These are phyloP conservation scores for Epithele typhae DNA, from an alignment of 768 basidiomycete species.

Conservation along the genomic window DNA sequence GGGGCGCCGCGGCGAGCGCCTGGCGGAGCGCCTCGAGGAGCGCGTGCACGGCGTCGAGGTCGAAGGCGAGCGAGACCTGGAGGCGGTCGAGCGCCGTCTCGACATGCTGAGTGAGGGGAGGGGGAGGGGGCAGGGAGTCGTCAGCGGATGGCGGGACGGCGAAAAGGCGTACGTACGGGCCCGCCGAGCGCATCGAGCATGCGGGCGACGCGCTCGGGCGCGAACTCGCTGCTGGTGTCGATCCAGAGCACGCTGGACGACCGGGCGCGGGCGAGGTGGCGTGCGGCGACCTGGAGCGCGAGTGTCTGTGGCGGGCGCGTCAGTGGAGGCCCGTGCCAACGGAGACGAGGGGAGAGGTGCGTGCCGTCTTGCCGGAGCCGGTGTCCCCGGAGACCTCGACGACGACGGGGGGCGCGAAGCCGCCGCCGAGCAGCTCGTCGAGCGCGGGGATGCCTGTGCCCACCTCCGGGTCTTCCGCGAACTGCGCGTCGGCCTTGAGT, in stretches of 20 bases:
- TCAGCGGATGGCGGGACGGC: conserved; percentile 1
- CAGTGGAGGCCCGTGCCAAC: background rate
- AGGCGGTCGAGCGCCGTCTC: conserved; percentile 47
- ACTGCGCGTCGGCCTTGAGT: conserved; percentile 6
- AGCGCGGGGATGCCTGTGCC: conserved; percentile 40
- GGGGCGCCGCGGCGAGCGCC: too few relatives aligned
- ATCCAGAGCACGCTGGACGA: conserved; percentile 58
- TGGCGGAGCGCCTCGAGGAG: conserved; percentile 42
- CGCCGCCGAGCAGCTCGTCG: conserved; percentile 44
- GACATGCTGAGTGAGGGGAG: too few relatives aligned
- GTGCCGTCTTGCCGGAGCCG: conserved; percentile 66
- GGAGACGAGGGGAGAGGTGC: conserved; percentile 16
- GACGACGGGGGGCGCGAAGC: conserved; percentile 47
- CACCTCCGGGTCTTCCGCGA: conserved; percentile 3
- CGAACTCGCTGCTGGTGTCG: conserved; percentile 68
- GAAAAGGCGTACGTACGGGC: conserved; percentile 14
- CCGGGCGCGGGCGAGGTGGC: conserved; percentile 38
- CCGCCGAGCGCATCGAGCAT: conserved; percentile 6
- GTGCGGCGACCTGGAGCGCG: conserved; percentile 53
- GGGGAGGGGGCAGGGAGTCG: background rate
- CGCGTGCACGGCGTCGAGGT: conserved; percentile 49
- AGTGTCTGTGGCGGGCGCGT: conserved; percentile 41
- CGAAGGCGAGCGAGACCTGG: conserved; percentile 53
- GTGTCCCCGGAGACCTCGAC: conserved; percentile 67
- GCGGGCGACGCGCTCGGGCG: conserved; percentile 39